These are phyloP conservation scores for Hymenochaete sp. DNA, from an alignment of 1,284 basidiomycete species.

Conservation along the genomic window DNA sequence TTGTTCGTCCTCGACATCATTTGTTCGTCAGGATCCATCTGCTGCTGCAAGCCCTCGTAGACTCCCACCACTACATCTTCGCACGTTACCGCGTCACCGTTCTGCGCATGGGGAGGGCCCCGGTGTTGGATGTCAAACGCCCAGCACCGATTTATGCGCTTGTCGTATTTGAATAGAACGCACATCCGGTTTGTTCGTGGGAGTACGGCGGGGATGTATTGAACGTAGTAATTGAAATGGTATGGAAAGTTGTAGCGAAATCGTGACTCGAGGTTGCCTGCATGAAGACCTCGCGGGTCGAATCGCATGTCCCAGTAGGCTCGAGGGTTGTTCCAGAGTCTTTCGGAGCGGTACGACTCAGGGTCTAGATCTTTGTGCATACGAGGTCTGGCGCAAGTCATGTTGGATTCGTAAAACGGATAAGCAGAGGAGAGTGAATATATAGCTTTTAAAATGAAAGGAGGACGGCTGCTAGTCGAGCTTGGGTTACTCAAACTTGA, in stretches of 20 bases:
- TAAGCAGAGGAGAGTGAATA: too few relatives aligned
- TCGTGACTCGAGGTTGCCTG: too few relatives aligned
- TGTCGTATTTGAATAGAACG: slow-evolving; percentile 12
- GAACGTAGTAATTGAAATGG: slow-evolving; percentile 12
- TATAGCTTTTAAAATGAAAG: too few relatives aligned
- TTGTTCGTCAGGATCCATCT: slow-evolving; percentile 1
- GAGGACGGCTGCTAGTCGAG: too few relatives aligned
- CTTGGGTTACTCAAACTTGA: too few relatives aligned
- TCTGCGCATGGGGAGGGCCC: slow-evolving; percentile 4
- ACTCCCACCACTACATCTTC: slow-evolving; percentile 12
- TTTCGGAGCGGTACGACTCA: background rate
- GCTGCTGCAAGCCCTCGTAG: slow-evolving; percentile 7
- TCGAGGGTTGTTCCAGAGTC: background rate
- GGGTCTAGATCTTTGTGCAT: slow-evolving; percentile 15
- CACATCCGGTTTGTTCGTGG: slow-evolving; percentile 12
- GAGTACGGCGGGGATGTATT: slow-evolving; percentile 8
- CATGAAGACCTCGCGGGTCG: slow-evolving; percentile 13
- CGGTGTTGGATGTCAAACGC: slow-evolving; percentile 11
- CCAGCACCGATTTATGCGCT: slow-evolving; percentile 1
- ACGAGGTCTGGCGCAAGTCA: slow-evolving; percentile 12
- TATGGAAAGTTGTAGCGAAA: slow-evolving; percentile 12
- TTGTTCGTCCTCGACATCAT: slow-evolving; percentile 6
- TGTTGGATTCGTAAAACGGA: too few relatives aligned
- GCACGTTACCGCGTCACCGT: slow-evolving; percentile 13
- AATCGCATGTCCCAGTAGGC: slow-evolving; percentile 17